Conservation (phyloP, 768 basidiomycete genomes). For the Mycena polygramma region DNA sequence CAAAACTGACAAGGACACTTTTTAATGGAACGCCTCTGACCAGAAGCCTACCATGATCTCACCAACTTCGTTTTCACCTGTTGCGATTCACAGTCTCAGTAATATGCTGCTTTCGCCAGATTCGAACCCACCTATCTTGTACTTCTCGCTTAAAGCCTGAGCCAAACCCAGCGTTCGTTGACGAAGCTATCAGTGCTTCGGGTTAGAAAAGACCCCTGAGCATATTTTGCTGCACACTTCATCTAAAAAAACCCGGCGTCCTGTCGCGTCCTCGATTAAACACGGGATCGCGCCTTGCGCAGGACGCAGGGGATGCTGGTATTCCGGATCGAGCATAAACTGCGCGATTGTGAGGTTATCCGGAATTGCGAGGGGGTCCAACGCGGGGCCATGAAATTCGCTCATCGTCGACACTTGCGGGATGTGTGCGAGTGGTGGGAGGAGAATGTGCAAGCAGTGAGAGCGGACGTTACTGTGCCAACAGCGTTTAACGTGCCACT, state of each 20-base stretch:
- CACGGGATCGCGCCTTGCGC: conserved; percentile 55
- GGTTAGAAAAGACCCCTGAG: conserved; percentile 10
- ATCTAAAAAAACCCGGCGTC: conserved; percentile 51
- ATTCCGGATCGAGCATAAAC: conserved; percentile 62
- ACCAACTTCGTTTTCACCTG: conserved; percentile 67
- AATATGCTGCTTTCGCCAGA: not conserved
- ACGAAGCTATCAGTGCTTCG: conserved; percentile 44
- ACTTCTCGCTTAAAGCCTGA: conserved; percentile 52
- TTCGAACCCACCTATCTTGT: conserved; percentile 50
- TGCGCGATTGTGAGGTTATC: conserved; percentile 68
- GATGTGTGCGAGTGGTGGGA: not conserved
- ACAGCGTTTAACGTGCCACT: no score
- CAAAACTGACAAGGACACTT: conserved; percentile 52
- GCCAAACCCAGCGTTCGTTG: conserved; percentile 56
- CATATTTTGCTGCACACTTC: conserved; percentile 49
- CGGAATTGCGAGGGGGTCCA: conserved; percentile 56
- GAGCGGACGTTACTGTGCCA: no score
- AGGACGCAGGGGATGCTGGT: conserved; percentile 59
- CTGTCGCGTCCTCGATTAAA: conserved; percentile 66
- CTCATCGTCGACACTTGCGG: conserved; percentile 39
- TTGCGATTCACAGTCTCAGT: conserved; percentile 2
- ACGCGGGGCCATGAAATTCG: conserved; percentile 44
- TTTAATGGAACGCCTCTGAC: not conserved
- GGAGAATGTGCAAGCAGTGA: not conserved
- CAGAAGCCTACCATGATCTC: conserved; percentile 33